Percentiles rank a stretch among this genome's conserved stretches.
phyloP scores from a whole-genome alignment of 305 asterid genomes.

The Striga hermonthica region DNA sequence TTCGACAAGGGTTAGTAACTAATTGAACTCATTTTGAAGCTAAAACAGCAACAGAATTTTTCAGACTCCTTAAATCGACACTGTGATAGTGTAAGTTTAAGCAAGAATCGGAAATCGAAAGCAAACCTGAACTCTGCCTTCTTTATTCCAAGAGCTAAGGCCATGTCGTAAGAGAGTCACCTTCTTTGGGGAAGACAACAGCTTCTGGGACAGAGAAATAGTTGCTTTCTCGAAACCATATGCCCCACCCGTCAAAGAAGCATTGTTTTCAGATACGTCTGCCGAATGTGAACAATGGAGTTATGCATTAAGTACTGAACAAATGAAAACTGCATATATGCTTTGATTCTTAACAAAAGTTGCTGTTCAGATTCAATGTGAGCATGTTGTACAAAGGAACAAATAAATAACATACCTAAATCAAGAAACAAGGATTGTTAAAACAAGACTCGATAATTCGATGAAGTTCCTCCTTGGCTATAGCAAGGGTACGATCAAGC shows the following conservation, averaged over 20 bases:
- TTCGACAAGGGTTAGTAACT: background rate
- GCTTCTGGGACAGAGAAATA: conserved; percentile 51
- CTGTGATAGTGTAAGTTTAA: conserved; percentile 1
- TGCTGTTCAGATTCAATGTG: no score
- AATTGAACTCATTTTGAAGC: no score
- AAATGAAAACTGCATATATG: background rate
- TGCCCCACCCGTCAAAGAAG: conserved; percentile 66
- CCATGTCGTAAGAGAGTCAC: conserved; percentile 70
- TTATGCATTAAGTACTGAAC: conserved; percentile 13
- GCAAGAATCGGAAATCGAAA: conserved; percentile 10
- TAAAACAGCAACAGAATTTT: no score
- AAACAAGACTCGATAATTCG: no score
- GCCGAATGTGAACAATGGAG: conserved; percentile 21
- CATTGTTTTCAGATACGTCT: conserved; percentile 43
- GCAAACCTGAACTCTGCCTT: conserved; percentile 76
- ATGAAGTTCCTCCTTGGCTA: no score
- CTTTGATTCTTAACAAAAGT: no score
- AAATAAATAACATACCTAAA: no score
- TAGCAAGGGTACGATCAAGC: no score
- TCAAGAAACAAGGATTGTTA: no score
- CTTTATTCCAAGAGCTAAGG: conserved; percentile 58
- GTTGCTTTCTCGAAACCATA: conserved; percentile 62
- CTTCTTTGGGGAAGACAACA: conserved; percentile 61
- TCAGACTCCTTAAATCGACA: background rate
- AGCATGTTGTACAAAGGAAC: no score